Percentiles rank a stretch among this genome's conserved stretches.
Conservation (phyloP, 2,329 filamentous ascomycete species). For the Dothideomycetidae sp. region DNA sequence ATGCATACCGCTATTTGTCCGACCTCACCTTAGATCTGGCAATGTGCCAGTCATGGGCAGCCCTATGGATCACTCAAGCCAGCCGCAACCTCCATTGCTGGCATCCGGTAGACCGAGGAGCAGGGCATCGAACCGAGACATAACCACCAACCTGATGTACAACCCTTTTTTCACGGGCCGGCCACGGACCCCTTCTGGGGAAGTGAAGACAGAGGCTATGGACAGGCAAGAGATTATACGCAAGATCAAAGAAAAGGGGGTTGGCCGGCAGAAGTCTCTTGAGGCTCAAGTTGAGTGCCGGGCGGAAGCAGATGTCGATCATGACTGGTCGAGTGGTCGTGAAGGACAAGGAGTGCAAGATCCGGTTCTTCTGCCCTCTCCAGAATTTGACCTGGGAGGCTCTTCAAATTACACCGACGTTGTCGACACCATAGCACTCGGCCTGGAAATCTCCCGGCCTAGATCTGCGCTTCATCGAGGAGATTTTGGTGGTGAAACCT, state of each 20-base stretch:
- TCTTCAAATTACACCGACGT: background rate
- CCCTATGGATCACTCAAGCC: background rate
- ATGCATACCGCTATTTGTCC: too few species aligned
- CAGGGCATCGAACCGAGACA: conserved; percentile 5
- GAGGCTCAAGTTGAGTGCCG: conserved; percentile 1
- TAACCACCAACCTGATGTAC: conserved; percentile 15
- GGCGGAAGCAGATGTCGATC: conserved; percentile 18
- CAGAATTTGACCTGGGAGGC: conserved; percentile 15
- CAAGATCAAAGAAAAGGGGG: conserved; percentile 48
- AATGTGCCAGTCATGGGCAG: background rate
- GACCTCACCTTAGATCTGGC: background rate
- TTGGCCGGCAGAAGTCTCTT: conserved; percentile 6
- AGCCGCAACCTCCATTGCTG: background rate
- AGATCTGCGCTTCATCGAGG: conserved; percentile 56
- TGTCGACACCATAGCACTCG: conserved; percentile 17
- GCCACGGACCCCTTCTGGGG: conserved; percentile 19
- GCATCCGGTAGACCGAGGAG: conserved; percentile 13
- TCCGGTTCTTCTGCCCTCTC: conserved; percentile 6
- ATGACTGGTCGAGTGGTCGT: too few species aligned
- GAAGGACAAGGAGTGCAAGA: background rate
- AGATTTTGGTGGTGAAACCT: conserved; percentile 41
- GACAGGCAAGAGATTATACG: conserved; percentile 71
- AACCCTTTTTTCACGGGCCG: conserved; percentile 25
- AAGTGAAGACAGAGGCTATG: conserved; percentile 19
- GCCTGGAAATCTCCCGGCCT: conserved; percentile 59